These are phyloP conservation scores for Claviceps sp. DNA, from an alignment of 2,329 filamentous ascomycete genomes.

Conservation along the genomic window DNA sequence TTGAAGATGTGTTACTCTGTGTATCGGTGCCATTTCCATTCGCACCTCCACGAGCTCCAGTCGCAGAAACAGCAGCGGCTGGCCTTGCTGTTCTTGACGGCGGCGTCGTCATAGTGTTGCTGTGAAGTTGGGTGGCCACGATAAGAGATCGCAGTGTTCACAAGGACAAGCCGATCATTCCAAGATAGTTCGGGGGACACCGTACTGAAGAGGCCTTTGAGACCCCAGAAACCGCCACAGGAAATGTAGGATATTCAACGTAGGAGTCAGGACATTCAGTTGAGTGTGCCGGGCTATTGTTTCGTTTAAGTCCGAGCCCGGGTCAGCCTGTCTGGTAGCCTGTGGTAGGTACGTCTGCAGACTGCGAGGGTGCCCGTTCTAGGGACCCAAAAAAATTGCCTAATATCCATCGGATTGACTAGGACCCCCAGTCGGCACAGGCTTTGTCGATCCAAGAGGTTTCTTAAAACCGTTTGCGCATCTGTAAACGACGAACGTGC, in stretches of 20 bases:
- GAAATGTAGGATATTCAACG: background rate
- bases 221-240: background rate
- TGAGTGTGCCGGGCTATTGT: background rate
- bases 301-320: background rate
- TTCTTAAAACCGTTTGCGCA: background rate
- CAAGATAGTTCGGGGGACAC: background rate
- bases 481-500: no score
- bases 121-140: background rate
- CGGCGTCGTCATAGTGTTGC: background rate
- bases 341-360: no score
- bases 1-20: slow-evolving; percentile 1
- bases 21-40: background rate
- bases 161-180: background rate
- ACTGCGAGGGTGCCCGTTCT: background rate
- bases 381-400: background rate
- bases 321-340: background rate
- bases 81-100: background rate
- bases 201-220: background rate
- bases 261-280: background rate
- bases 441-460: background rate
- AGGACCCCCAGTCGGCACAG: background rate
- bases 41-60: slow-evolving; percentile 1
- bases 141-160: background rate
- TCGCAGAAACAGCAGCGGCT: background rate
- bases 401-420: background rate